Base-by-base conservation (phyloP, 805 yeast species). In the Yamadazyma paraphyllophila region DNA sequence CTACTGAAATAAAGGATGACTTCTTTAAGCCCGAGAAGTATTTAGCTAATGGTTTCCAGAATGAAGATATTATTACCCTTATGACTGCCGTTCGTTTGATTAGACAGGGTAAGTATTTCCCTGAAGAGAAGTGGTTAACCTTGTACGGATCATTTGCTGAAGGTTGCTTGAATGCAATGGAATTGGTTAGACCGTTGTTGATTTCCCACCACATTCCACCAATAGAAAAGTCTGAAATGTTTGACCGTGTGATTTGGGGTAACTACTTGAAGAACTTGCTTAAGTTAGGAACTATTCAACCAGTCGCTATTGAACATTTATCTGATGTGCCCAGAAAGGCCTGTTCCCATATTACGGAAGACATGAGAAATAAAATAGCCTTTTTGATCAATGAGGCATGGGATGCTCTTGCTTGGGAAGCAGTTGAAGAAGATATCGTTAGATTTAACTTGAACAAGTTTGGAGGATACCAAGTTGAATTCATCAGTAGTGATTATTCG, bases 291-390 rank as follows among this genome's bases (percentile, higher is more conserved):
- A 78, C 82, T 5, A 74, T 85, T n/a, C 81, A 80, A 54, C 83
- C 90, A 0, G 78, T 85, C 4, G 75, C 89, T 1, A 66, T 83
- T 43, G 88, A 85, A 55, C 86, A 82, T 51, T 68, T 88, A 45
- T 77, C 88, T 2, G 83, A 80, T 35, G 81, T 86, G 44, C 89
- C 95, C 35, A 76, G 84, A 59, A 80, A 80, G 50, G 90, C 90
- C 1, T 80, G 90, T 49, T 71, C 67, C 64, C 71, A 71, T 43
- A 78, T 88, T 36, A 75, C 88, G 0, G 83, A 82, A 9, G 82
- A 79, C 55, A 65, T 87, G 51, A 74, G 95, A 50, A 73, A 74
- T 10, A 69, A 84, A 49, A 74, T 83, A 36, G 80, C 89, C 0
- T 52, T 51, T 11, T 62, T 87, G 36, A 54, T 88, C 10, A 70